Evolutionary conservation across 306 rosid genomes (phyloP), one percentile per base, ranked within the genome.

Genomic region (Inga laurina): DNA sequence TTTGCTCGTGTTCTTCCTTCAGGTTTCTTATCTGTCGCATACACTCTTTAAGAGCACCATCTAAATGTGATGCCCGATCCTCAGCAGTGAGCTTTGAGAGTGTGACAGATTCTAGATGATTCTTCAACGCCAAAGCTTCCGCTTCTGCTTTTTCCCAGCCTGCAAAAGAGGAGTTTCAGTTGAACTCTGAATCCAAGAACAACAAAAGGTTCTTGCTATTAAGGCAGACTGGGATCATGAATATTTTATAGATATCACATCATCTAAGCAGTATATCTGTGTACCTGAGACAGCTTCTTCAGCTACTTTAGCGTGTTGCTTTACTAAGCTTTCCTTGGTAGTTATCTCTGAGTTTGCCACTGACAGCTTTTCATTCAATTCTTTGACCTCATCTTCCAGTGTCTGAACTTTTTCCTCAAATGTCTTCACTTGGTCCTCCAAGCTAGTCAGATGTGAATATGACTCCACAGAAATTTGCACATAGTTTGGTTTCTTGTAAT

Each of bases 141-240:
- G 99, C 95, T 90, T 97, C 99, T 4, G 99, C 99, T 87, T 97
- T 97, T 87, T 97, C 99, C 99, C 99, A 97, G 80, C 99, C 99
- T 97, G 95, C 45, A 70, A 41, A 76, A 76, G 79, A 45, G 32
- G 41, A 66, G 70, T 87, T 77, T 67, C 75, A 75, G 24, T 49
- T 51, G 24, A 61, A 48, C 56, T 75, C 81, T 48, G 66, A 67
- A 44, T 73, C 76, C 79, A 84, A 78, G 70, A 74, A 10, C 48
- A 75, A 66, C 45, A 69, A 83, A 51, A 78, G 79, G 48, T 65
- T 62, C 45, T 82, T 9, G 14, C 76, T 22, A 57, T 49, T 19
- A 83, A 43, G 79, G 72, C 65, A 54, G 72, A 34, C 76, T 45
- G 18, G 24, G 46, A 77, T 70, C 69, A 46, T 45, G 59, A 81